Percentiles rank a stretch among this genome's conserved stretches.
These are phyloP conservation scores for Periconia macrospinosa DNA, from an alignment of 2,329 filamentous ascomycete species.

Conservation along the genomic window DNA sequence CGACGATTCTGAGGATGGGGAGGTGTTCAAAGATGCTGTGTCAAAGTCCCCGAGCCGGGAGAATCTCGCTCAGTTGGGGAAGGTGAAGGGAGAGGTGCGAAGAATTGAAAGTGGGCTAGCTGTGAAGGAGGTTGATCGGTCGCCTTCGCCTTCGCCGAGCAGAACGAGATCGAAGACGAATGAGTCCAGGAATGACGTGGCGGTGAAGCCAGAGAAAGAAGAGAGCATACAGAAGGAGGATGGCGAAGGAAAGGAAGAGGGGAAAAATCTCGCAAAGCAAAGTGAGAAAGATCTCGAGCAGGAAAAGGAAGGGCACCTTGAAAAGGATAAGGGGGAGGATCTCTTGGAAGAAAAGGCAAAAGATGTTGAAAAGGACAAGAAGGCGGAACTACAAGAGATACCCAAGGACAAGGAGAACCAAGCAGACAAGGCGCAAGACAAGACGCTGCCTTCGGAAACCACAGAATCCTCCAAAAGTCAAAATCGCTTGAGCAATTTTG, in stretches of 20 bases:
- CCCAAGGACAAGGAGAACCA: not conserved
- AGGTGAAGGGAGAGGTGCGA: not conserved
- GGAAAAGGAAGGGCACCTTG: not conserved
- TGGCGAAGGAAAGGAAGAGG: constrained; percentile 10
- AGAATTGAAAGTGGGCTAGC: constrained; percentile 5
- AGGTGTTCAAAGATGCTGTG: constrained; percentile 33
- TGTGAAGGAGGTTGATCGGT: constrained; percentile 3
- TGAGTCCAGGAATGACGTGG: not conserved
- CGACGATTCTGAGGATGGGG: constrained; percentile 25
- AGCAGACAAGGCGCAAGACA: not conserved
- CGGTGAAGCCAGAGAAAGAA: not conserved
- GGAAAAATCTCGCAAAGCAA: constrained; percentile 10
- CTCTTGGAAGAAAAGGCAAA: constrained; percentile 4
- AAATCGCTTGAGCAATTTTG: constrained; percentile 11
- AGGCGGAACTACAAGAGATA: not conserved
- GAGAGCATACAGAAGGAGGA: constrained; percentile 10
- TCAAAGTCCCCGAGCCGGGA: constrained; percentile 25
- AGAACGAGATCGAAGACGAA: not conserved
- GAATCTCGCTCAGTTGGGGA: constrained; percentile 29
- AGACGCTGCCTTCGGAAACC: not conserved
- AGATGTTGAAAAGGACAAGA: not conserved
- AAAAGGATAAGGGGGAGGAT: constrained; percentile 10
- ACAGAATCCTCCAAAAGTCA: not conserved
- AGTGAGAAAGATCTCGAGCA: not conserved
- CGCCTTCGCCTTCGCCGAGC: not conserved